These are phyloP conservation scores for Rutstroemia sp. DNA, from an alignment of 2,329 filamentous ascomycete genomes.

Conservation along the genomic window DNA sequence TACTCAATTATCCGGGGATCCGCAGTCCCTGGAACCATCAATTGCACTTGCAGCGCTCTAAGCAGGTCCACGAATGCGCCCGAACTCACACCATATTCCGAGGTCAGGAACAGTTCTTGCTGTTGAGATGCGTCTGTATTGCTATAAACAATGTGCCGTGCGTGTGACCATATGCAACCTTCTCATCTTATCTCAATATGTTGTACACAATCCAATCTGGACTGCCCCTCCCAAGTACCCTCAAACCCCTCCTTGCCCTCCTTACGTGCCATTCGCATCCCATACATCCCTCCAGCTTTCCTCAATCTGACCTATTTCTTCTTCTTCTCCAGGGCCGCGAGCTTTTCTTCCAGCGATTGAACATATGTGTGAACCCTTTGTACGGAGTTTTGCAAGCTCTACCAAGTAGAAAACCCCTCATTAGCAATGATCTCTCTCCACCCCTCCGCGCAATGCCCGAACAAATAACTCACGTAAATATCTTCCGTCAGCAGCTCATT, in stretches of 20 bases:
- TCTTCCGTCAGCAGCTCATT: constrained; percentile 93
- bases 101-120: neutral
- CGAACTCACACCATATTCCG: too few relatives aligned
- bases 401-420: constrained; percentile 1
- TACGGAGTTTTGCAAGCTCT: constrained; percentile 84
- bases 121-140: constrained; percentile 1
- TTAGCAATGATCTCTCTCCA: neutral
- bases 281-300: neutral
- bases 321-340: constrained; percentile 61
- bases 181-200: constrained; percentile 1
- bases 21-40: too few relatives aligned
- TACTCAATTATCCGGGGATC: too few relatives aligned
- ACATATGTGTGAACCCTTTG: constrained; percentile 82
- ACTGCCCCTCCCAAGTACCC: neutral
- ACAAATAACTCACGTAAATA: constrained; percentile 66
- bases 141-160: neutral
- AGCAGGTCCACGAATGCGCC: too few relatives aligned
- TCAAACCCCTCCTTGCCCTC: neutral
- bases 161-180: neutral
- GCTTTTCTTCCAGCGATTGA: constrained; percentile 71
- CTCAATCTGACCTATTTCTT: constrained; percentile 38
- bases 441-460: neutral
- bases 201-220: neutral
- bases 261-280: neutral
- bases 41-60: too few relatives aligned